Evolutionary conservation across 202 grass and related monocot species (phyloP).

Genomic region (Eragrostis tef): DNA sequence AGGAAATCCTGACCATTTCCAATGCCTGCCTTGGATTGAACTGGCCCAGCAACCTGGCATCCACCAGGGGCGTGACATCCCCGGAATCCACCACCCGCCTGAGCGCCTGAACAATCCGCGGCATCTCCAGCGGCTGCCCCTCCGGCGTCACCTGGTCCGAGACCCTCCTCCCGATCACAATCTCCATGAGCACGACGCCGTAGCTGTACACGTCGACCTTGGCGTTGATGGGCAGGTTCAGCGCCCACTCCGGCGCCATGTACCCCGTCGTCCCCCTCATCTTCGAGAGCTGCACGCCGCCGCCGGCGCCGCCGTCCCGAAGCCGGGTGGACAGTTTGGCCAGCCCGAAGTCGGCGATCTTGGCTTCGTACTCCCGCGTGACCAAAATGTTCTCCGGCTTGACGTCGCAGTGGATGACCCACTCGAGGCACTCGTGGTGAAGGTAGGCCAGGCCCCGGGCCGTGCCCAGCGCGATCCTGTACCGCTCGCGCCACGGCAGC

Average conservation of each 20-base stretch:
- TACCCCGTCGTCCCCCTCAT: slow-evolving; percentile 79
- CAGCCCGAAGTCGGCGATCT: slow-evolving; percentile 70
- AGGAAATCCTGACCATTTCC: slow-evolving; percentile 48
- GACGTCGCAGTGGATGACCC: slow-evolving; percentile 18
- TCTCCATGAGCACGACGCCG: slow-evolving; percentile 70
- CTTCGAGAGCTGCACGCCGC: slow-evolving; percentile 52
- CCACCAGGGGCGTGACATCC: slow-evolving; percentile 34
- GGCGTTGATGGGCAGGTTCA: slow-evolving; percentile 61
- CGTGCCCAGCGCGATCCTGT: slow-evolving; percentile 69
- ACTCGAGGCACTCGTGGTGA: slow-evolving; percentile 64
- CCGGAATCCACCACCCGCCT: not conserved
- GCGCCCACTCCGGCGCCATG: slow-evolving; percentile 77
- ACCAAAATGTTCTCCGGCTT: not conserved
- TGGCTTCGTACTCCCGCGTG: slow-evolving; percentile 60
- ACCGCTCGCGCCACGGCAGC: slow-evolving; percentile 63
- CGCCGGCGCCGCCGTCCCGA: slow-evolving; percentile 30
- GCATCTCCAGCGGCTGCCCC: not conserved
- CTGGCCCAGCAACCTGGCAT: slow-evolving; percentile 35
- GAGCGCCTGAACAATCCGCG: not conserved
- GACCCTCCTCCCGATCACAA: slow-evolving; percentile 54
- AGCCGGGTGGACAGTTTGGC: slow-evolving; percentile 52
- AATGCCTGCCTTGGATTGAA: slow-evolving; percentile 41
- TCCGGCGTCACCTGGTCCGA: not conserved
- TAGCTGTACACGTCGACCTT: slow-evolving; percentile 91
- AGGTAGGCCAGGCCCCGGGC: slow-evolving; percentile 66